Evolutionary conservation across 352 stramenopile species (phyloP), one percentile per base, ranked within the genome.

Genomic region (Phytophthora niederhauseri): DNA sequence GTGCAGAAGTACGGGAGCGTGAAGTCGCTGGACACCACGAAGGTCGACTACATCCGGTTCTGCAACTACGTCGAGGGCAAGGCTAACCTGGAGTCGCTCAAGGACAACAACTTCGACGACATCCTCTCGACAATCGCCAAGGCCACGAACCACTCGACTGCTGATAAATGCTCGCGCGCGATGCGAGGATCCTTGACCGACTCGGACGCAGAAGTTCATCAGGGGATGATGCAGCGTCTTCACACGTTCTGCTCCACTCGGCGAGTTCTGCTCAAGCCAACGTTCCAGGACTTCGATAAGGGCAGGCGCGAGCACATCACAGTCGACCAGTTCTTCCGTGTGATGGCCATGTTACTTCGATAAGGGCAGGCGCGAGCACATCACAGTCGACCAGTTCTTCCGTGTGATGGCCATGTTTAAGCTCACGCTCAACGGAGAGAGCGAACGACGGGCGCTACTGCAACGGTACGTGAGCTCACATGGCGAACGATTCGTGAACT

Each of bases 311-410:
- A 95, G 46, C 84, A 92, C 41, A 87, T 96, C 41, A 94, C 88
- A 0, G 75, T 89, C 5, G 85, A 93, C 52, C 88, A 96, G 65
- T 94, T 96, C 64, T 85, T 93, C 34, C 82, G 88, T 7, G 86
- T 95, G 26, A 84, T 95, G n/a, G n/a, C n/a, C n/a, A n/a, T n/a
- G n/a, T n/a, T n/a, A 94, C 51, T 94, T 95, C 72, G 88, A 94
- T 64, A 87, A 88, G 26, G 82, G 82, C 0, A 78, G 74, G 30
- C 85, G 84, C 30, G 88, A 95, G 46, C 84, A 92, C 41, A 87
- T 96, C 41, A 94, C 88, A 0, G 75, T 89, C 5, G 85, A 93
- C 52, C 88, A 96, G 65, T 94, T 96, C 64, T 85, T 93, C 34
- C 82, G 88, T 7, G 86, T 95, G 26, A 84, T 95, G 71, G 79